These are phyloP conservation scores for Camelina laxa DNA, from an alignment of 345 rosid species.

Conservation along the genomic window DNA sequence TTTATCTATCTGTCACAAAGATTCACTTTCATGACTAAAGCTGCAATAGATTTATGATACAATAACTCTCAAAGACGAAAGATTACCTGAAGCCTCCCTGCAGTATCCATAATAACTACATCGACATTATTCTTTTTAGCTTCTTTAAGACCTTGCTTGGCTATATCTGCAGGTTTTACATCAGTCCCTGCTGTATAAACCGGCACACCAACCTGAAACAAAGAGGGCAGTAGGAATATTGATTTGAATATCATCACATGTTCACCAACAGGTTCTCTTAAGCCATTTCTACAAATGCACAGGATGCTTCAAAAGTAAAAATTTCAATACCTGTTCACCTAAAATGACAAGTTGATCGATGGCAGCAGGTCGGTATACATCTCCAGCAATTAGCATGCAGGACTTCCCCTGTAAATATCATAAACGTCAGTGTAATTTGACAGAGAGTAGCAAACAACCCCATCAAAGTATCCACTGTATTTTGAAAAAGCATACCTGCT, in stretches of 20 bases:
- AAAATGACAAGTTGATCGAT: constrained; percentile 95
- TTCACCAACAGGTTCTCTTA: neutral
- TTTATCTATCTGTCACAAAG: constrained; percentile 76
- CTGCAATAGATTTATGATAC: constrained; percentile 8
- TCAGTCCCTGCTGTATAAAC: constrained; percentile 90
- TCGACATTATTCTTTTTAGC: constrained; percentile 83
- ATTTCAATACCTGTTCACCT: constrained; percentile 80
- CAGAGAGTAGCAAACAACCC: neutral
- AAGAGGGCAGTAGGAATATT: constrained; percentile 38
- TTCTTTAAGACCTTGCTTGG: constrained; percentile 84
- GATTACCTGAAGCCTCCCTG: constrained; percentile 96
- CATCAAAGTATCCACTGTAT: neutral
- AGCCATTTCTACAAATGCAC: neutral
- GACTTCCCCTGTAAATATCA: constrained; percentile 69
- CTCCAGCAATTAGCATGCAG: constrained; percentile 98
- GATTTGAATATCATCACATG: constrained; percentile 16
- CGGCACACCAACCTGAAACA: constrained; percentile 85
- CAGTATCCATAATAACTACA: constrained; percentile 92
- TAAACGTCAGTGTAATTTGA: constrained; percentile 26
- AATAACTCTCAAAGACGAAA: constrained; percentile 9
- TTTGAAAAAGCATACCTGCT: constrained; percentile 59
- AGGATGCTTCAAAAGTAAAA: constrained; percentile 11
- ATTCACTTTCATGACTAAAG: constrained; percentile 21
- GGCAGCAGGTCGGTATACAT: constrained; percentile 98
- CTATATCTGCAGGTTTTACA: constrained; percentile 86